phyloP scores from a whole-genome alignment of 768 basidiomycete species.

The Tulasnella sp. region DNA sequence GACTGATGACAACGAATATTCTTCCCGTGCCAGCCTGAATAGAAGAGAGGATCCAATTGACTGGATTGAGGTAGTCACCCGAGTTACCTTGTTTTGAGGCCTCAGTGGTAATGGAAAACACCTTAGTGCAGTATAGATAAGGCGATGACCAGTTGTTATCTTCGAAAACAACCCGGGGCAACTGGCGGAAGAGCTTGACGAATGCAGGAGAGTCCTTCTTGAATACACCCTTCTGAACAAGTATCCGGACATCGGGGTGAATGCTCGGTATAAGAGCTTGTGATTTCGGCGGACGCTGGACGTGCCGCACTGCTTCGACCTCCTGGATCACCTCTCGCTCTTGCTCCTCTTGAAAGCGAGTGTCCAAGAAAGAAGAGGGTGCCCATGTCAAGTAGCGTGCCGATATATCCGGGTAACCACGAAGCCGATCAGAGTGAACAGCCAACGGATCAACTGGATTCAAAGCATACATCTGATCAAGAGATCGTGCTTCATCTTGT shows the following conservation, averaged over 20 bases:
- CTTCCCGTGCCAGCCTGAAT: neutral
- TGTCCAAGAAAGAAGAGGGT: conserved; percentile 12
- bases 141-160: neutral
- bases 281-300: conserved; percentile 23
- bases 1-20: conserved; percentile 4
- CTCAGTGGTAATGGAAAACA: neutral
- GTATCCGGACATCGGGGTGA: conserved; percentile 24
- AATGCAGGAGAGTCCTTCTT: neutral
- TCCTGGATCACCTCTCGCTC: conserved; percentile 37
- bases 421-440: neutral
- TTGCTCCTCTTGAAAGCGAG: conserved; percentile 36
- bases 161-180: conserved; percentile 16
- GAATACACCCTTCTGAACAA: conserved; percentile 26
- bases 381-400: neutral
- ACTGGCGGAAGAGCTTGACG: conserved; percentile 14
- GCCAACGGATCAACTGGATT: neutral
- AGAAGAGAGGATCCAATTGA: conserved; percentile 9
- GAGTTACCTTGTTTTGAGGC: neutral
- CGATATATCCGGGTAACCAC: neutral
- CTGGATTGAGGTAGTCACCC: neutral
- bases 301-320: conserved; percentile 31
- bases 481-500: conserved; percentile 29
- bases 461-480: conserved; percentile 28
- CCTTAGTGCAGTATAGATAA: neutral
- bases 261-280: too few species aligned